These are phyloP conservation scores for Penicillium alfredii DNA, from an alignment of 495 filamentous ascomycete genomes.

Conservation along the genomic window DNA sequence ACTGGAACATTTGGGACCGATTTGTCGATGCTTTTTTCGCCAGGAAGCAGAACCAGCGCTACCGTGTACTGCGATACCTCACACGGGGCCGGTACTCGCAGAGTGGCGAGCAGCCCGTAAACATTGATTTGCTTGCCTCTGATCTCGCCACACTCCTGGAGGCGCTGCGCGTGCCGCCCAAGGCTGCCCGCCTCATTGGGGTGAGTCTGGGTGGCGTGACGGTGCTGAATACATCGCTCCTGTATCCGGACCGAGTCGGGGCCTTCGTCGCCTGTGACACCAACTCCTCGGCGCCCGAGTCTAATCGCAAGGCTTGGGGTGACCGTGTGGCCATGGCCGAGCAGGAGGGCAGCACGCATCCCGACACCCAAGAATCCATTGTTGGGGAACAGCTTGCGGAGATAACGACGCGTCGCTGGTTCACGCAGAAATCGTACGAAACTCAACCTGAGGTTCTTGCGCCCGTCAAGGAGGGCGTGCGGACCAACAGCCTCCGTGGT, in stretches of 20 bases:
- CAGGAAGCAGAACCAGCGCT: constrained; percentile 49
- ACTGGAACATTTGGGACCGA: constrained; percentile 69
- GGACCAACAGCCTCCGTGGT: constrained; percentile 58
- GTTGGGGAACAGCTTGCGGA: constrained; percentile 56
- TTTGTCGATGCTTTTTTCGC: constrained; percentile 58
- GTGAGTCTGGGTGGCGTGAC: constrained; percentile 76
- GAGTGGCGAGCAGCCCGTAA: constrained; percentile 43
- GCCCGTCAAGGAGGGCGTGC: constrained; percentile 55
- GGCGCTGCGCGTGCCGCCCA: constrained; percentile 51
- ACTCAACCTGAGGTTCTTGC: constrained; percentile 45
- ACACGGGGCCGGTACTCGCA: constrained; percentile 53
- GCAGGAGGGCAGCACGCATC: constrained; percentile 40
- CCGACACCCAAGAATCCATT: constrained; percentile 43
- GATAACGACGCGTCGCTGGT: constrained; percentile 69
- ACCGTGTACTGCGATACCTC: constrained; percentile 67
- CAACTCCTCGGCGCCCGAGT: constrained; percentile 57
- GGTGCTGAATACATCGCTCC: constrained; percentile 61
- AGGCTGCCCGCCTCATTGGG: constrained; percentile 58
- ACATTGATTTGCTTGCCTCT: constrained; percentile 57
- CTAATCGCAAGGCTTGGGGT: constrained; percentile 70
- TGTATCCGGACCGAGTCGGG: constrained; percentile 51
- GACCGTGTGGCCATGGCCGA: constrained; percentile 67
- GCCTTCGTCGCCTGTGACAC: constrained; percentile 73
- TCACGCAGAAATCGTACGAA: constrained; percentile 56
- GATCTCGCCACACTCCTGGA: constrained; percentile 57